These are phyloP conservation scores for Mariannaea elegans DNA, from an alignment of 2,329 filamentous ascomycete genomes.

Conservation along the genomic window DNA sequence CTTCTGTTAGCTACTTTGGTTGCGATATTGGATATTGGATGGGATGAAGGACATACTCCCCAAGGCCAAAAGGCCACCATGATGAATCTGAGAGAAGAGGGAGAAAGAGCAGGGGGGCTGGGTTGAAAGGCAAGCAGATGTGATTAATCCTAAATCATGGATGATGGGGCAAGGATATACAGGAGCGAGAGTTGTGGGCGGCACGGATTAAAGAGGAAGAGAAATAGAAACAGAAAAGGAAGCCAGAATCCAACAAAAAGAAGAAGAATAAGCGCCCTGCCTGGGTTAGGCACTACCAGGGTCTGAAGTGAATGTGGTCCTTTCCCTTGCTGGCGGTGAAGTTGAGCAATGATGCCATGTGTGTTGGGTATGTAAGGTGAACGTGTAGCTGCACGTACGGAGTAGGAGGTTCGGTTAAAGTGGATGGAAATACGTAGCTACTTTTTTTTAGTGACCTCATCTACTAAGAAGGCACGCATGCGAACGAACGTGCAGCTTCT, in stretches of 20 bases:
- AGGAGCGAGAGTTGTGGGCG: background rate
- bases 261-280: conserved; percentile 15
- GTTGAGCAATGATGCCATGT: conserved; percentile 9
- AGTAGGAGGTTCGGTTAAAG: background rate
- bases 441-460: conserved; percentile 17
- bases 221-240: background rate
- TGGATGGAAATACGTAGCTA: conserved; percentile 10
- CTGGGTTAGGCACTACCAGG: background rate
- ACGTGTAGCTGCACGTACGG: conserved; percentile 4
- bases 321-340: conserved; percentile 16
- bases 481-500: conserved; percentile 11
- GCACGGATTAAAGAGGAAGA: conserved; percentile 2
- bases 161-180: background rate
- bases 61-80: conserved; percentile 92
- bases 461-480: conserved; percentile 2
- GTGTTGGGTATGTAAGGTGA: conserved; percentile 2
- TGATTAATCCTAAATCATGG: background rate
- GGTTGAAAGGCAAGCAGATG: background rate
- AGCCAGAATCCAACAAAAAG: background rate
- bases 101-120: background rate
- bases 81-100: background rate
- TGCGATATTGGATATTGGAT: background rate
- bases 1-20: conserved; percentile 23
- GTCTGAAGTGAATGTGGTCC: conserved; percentile 11
- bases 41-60: conserved; percentile 63